Evolutionary conservation across 2,329 filamentous ascomycete species (phyloP).

Genomic region (Fusarium burgessii): DNA sequence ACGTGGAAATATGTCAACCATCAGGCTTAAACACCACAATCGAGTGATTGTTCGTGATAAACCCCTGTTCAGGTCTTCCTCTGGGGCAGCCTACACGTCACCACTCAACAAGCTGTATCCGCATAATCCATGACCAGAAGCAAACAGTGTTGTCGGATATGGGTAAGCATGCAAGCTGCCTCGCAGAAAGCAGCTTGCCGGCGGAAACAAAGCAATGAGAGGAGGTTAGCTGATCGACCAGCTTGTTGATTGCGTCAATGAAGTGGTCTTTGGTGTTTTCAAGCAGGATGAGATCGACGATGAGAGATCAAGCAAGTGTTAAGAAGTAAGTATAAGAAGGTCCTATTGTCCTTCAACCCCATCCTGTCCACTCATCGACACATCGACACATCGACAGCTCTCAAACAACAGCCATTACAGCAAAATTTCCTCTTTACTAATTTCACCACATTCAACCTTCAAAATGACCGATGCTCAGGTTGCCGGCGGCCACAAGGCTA

Average conservation of each 20-base stretch:
- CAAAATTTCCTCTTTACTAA: not conserved
- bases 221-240: not conserved
- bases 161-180: constrained; percentile 7
- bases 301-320: not conserved
- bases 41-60: not conserved
- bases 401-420: constrained; percentile 2
- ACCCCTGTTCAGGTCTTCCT: constrained; percentile 3
- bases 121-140: not conserved
- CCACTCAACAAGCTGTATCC: constrained; percentile 4
- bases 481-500: constrained; percentile 70
- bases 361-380: not conserved
- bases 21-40: not conserved
- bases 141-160: not conserved
- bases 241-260: constrained; percentile 41
- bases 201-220: not conserved
- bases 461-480: constrained; percentile 64
- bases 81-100: constrained; percentile 17
- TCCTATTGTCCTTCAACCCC: not conserved
- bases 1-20: not conserved
- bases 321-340: constrained; percentile 33
- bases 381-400: constrained; percentile 1
- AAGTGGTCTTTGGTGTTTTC: constrained; percentile 6
- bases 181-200: constrained; percentile 2
- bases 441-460: constrained; percentile 33
- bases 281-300: constrained; percentile 1